Evolutionary conservation across 331 rosid genomes (phyloP).

Genomic region (Phaseolus coccineus): DNA sequence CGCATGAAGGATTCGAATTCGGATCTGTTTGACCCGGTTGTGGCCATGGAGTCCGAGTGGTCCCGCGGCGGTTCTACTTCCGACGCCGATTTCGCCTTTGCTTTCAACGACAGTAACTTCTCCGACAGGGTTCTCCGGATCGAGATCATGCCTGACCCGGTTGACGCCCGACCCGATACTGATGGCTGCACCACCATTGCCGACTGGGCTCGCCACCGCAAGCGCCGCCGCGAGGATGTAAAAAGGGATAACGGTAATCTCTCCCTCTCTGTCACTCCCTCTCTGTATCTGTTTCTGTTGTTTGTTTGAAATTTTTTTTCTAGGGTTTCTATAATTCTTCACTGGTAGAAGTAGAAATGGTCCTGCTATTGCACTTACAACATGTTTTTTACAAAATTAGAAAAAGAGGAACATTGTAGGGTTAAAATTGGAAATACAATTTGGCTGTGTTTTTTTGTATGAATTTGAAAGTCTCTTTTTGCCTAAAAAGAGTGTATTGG

Average conservation of each 20-base stretch:
- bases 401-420: background rate
- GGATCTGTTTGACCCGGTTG: conserved; percentile 83
- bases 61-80: conserved; percentile 58
- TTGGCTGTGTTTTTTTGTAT: background rate
- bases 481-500: conserved; percentile 14
- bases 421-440: background rate
- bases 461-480: background rate
- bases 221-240: conserved; percentile 86
- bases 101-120: conserved; percentile 95
- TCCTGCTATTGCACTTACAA: background rate
- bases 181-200: conserved; percentile 70
- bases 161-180: conserved; percentile 60
- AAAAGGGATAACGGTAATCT: conserved; percentile 73
- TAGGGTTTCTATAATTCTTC: conserved; percentile 30
- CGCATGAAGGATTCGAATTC: conserved; percentile 71
- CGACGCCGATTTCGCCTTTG: conserved; percentile 95
- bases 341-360: background rate
- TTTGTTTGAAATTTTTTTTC: background rate
- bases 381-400: background rate
- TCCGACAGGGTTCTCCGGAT: conserved; percentile 88
- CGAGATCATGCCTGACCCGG: conserved; percentile 76
- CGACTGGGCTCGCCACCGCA: conserved; percentile 94
- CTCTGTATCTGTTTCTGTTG: background rate
- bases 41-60: conserved; percentile 73
- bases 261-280: background rate